Conservation (phyloP, 73 alveolate species). For the Tetrahymena thermophila region DNA sequence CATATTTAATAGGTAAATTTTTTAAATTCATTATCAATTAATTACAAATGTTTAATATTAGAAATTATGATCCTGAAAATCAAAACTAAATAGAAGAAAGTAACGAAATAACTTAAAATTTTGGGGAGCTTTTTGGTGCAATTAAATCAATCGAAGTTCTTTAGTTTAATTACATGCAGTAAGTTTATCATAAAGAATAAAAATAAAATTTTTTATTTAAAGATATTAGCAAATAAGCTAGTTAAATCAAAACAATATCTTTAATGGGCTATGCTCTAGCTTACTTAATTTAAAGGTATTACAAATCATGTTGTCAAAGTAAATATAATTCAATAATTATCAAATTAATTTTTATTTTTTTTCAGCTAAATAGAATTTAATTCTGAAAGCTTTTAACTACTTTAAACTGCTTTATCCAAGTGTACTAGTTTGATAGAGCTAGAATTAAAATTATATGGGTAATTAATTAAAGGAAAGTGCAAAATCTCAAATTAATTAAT, state of each 20-base stretch:
- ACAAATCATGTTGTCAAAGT: background rate
- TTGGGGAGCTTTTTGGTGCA: background rate
- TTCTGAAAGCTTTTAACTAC: background rate
- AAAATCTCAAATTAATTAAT: background rate
- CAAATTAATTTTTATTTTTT: background rate
- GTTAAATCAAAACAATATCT: background rate
- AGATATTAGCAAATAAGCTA: background rate
- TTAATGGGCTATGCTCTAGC: background rate
- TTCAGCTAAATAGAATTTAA: background rate
- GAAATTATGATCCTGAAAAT: background rate
- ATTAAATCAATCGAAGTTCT: background rate
- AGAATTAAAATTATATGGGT: background rate
- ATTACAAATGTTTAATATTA: background rate
- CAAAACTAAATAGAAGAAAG: background rate
- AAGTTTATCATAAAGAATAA: background rate
- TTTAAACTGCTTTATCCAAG: background rate
- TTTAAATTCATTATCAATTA: background rate
- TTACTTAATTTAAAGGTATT: background rate
- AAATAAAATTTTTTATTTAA: too few species aligned
- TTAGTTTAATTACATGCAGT: background rate
- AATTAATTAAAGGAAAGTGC: background rate
- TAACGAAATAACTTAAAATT: background rate
- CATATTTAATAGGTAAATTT: background rate
- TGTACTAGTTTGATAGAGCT: background rate
- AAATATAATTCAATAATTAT: background rate